Conservation (phyloP, 2,329 filamentous ascomycete species). For the Lecanosticta acicola region DNA sequence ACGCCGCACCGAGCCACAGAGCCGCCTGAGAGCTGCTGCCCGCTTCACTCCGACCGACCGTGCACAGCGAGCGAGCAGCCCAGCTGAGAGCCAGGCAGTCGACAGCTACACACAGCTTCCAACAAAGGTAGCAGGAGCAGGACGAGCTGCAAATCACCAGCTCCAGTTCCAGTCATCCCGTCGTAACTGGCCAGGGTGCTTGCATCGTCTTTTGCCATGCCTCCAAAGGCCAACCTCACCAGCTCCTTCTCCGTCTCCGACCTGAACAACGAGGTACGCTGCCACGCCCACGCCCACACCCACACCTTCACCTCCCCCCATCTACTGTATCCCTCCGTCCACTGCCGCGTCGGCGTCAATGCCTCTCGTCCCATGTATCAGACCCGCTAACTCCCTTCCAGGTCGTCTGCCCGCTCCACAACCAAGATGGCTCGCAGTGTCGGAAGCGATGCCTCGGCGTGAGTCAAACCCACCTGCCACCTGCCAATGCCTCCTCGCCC, state of each 20-base stretch:
- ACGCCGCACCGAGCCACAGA: too few species aligned
- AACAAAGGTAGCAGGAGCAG: too few species aligned
- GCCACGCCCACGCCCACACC: conserved; percentile 59
- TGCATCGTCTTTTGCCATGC: conserved; percentile 53
- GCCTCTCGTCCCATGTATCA: conserved; percentile 42
- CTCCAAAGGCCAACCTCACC: conserved; percentile 47
- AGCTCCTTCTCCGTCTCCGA: conserved; percentile 9
- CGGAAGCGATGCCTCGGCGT: conserved; percentile 97
- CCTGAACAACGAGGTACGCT: conserved; percentile 39
- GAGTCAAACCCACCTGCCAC: conserved; percentile 50
- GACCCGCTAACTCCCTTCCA: conserved; percentile 89
- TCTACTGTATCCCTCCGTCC: conserved; percentile 68
- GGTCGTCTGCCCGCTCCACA: conserved; percentile 90
- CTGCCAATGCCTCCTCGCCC: conserved; percentile 1
- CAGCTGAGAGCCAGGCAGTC: too few species aligned
- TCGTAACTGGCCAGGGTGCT: conserved; percentile 2
- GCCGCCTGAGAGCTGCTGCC: background rate
- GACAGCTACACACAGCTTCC: conserved; percentile 1
- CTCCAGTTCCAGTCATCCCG: background rate
- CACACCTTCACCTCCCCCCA: too few species aligned
- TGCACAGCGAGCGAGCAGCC: background rate
- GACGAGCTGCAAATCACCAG: conserved; percentile 2
- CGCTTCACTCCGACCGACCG: background rate
- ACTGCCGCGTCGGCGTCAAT: conserved; percentile 45
- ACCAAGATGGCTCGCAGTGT: conserved; percentile 94